Evolutionary conservation across 108 stramenopile genomes (phyloP), one percentile per base, ranked within the genome.

Genomic region (Seminavis robusta): DNA sequence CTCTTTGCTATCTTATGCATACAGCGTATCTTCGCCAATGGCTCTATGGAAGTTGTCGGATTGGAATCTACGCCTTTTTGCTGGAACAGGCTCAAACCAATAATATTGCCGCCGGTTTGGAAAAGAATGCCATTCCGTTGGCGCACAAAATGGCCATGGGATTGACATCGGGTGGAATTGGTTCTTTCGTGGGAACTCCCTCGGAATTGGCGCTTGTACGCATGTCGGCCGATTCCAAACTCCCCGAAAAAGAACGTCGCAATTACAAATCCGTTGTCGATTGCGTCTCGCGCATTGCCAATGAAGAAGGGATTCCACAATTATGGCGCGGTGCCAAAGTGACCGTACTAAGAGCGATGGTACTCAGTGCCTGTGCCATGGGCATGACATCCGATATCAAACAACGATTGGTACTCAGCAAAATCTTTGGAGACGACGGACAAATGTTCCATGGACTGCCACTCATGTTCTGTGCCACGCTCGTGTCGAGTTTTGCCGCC

Each of bases 11-110:
- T n/a, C n/a, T n/a, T n/a, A n/a, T n/a, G n/a, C n/a, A n/a, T n/a
- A n/a, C n/a, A n/a, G 84, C 84, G 6, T 85, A 81, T 39, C 44
- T 85, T 11, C 68, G 84, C 19, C 84, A 85, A 52, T 85, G 84
- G 84, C 63, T 85, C 27, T 85, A 85, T 53, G 84, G 84, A 30
- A 73, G 71, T 17, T 85, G 74, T 37, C 84, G 84, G 30, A 80
- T 85, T 45, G 84, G 84, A 13, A 76, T 85, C 27, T 85, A 85
- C 27, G 76, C 84, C 31, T 85, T 67, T 42, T 52, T 80, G 25
- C 59, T 85, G 43, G 84, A 85, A 61, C 54, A 64, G 17, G 84
- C 80, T 6, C 77, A 85, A 48, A 64, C 57, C 26, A 52, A 59
- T 11, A 85, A 85, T 43, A 25, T 69, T 17, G 44, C 47, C 29